A percentile compares a stretch with the other conserved stretches of the same genome.
These are phyloP conservation scores for Coccomyxa sp. DNA, from an alignment of 139 green algal genomes.

Conservation along the genomic window DNA sequence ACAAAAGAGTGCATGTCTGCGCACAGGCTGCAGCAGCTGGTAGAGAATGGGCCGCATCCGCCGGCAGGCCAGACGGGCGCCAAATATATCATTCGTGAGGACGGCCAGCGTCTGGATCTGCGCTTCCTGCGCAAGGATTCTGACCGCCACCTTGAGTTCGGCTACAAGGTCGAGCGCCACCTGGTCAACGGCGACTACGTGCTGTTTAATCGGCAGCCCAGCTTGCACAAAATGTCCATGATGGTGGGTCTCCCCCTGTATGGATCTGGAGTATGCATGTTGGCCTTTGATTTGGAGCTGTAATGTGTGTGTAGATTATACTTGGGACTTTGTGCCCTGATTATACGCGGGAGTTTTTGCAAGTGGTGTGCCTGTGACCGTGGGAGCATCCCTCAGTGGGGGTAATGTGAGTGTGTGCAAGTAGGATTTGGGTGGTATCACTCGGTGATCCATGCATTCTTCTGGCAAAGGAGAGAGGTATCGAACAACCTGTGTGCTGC, in stretches of 20 bases:
- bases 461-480: too few species aligned
- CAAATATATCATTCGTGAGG: constrained; percentile 94
- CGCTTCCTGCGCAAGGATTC: constrained; percentile 58
- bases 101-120: constrained; percentile 92
- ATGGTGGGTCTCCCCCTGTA: constrained; percentile 60
- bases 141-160: constrained; percentile 72
- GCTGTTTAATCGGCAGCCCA: constrained; percentile 99
- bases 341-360: too few species aligned
- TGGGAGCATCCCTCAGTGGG: too few species aligned
- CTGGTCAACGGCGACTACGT: constrained; percentile 93
- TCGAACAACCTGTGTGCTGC: too few species aligned
- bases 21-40: constrained; percentile 78
- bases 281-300: not conserved
- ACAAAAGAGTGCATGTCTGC: not conserved
- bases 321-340: too few species aligned
- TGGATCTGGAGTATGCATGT: not conserved
- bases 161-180: constrained; percentile 93
- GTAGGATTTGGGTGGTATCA: too few species aligned
- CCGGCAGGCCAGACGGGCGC: constrained; percentile 92
- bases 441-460: too few species aligned
- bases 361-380: too few species aligned
- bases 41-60: constrained; percentile 93
- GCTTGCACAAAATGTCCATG: constrained; percentile 99
- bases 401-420: too few species aligned
- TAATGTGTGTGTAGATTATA: too few species aligned